These are phyloP conservation scores for Fusarium devonianum DNA, from an alignment of 2,329 filamentous ascomycete species.

Conservation along the genomic window DNA sequence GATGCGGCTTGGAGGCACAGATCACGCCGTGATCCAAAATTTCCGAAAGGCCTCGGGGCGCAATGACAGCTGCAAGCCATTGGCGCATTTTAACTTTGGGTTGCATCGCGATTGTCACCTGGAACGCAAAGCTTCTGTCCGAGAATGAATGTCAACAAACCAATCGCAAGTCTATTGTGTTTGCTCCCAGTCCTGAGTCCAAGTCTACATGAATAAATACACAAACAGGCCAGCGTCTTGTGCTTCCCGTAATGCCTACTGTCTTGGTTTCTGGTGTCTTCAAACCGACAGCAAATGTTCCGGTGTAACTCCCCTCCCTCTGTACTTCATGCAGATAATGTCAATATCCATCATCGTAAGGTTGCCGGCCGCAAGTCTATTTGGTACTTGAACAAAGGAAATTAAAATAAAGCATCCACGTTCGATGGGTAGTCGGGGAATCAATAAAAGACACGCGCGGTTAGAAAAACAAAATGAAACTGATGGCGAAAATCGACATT, in stretches of 20 bases:
- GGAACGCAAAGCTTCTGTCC: too few species aligned
- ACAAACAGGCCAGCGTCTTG: constrained; percentile 41
- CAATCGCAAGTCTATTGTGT: constrained; percentile 38
- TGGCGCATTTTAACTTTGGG: too few species aligned
- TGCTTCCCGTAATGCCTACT: constrained; percentile 39
- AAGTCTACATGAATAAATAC: constrained; percentile 42
- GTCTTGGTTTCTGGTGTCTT: constrained; percentile 22
- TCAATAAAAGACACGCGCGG: constrained; percentile 29
- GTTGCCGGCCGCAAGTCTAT: constrained; percentile 43
- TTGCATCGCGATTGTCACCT: too few species aligned
- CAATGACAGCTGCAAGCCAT: background rate
- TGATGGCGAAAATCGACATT: constrained; percentile 27
- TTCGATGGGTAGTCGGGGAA: constrained; percentile 32
- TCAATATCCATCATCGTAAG: constrained; percentile 40
- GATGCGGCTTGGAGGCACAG: constrained; percentile 12
- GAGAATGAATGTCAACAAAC: constrained; percentile 23
- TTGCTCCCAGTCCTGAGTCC: constrained; percentile 33
- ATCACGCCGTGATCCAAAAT: constrained; percentile 11
- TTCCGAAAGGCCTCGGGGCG: constrained; percentile 4
- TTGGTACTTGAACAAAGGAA: constrained; percentile 39
- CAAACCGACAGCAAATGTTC: constrained; percentile 32
- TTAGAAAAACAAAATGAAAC: constrained; percentile 16
- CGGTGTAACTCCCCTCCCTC: constrained; percentile 40
- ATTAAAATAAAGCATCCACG: constrained; percentile 32
- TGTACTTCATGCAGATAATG: constrained; percentile 39